Percentiles rank a stretch among this genome's conserved stretches.
Evolutionary conservation across 2,329 filamentous ascomycete genomes (phyloP).

Genomic region (Aureobasidium mangrovei): DNA sequence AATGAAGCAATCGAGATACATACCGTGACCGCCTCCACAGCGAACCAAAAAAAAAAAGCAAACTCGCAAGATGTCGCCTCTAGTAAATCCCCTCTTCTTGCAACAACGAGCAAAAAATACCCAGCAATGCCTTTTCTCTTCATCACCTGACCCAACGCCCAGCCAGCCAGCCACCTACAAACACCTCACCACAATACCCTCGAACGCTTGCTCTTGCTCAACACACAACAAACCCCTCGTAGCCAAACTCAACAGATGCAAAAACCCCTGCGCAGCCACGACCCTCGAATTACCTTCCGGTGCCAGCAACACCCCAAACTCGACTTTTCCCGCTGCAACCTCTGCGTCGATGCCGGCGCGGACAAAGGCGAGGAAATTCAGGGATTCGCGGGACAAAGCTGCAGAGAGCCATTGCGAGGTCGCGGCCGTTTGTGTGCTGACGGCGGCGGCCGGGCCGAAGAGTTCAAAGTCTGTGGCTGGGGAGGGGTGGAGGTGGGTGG

Average conservation of each 20-base stretch:
- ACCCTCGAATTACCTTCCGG: constrained; percentile 44
- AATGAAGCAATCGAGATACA: no score
- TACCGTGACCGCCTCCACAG: no score
- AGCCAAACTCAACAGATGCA: constrained; percentile 62
- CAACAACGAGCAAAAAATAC: no score
- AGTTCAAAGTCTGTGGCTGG: constrained; percentile 31
- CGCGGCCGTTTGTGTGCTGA: constrained; percentile 42
- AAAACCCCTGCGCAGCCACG: constrained; percentile 66
- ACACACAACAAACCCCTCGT: constrained; percentile 42
- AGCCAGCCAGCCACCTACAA: no score
- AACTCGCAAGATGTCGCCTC: no score
- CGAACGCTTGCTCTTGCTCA: constrained; percentile 45
- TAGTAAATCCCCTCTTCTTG: no score
- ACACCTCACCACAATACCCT: not conserved
- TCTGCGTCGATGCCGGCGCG: constrained; percentile 34
- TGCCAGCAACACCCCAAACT: constrained; percentile 63
- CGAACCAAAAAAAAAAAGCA: no score
- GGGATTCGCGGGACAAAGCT: constrained; percentile 49
- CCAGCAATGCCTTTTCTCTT: no score
- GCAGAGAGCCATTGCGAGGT: constrained; percentile 42
- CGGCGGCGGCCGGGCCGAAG: constrained; percentile 35
- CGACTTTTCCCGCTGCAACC: constrained; percentile 36
- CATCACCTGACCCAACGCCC: no score
- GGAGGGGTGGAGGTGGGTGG: not conserved
- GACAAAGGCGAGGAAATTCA: constrained; percentile 56